Percentiles rank a stretch among this genome's conserved stretches.
These are phyloP conservation scores for Gossypioides kirkii DNA, from an alignment of 345 rosid genomes.

Conservation along the genomic window DNA sequence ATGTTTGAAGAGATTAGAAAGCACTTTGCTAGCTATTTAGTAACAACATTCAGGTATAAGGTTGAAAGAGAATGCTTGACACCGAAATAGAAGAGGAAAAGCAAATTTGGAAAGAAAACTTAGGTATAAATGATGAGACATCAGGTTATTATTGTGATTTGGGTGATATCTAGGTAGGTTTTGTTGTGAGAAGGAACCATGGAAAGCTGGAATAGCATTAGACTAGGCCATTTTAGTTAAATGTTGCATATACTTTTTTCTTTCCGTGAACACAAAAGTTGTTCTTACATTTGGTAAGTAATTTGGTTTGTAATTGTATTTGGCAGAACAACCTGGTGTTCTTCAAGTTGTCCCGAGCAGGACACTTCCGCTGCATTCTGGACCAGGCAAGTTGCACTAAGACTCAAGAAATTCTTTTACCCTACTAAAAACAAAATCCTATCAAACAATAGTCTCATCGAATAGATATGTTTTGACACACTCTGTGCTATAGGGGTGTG, in stretches of 20 bases:
- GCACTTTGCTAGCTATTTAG: neutral
- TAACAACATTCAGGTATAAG: neutral
- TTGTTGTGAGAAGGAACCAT: neutral
- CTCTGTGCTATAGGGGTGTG: neutral
- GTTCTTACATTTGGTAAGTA: neutral
- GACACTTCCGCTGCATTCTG: slow-evolving; percentile 60
- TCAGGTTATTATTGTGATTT: neutral
- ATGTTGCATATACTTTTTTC: neutral
- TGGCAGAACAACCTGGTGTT: slow-evolving; percentile 84
- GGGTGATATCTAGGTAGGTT: neutral
- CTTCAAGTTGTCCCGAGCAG: slow-evolving; percentile 71
- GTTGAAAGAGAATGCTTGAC: neutral
- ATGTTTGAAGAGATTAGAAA: neutral
- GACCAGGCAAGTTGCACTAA: slow-evolving; percentile 34
- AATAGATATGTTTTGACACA: neutral
- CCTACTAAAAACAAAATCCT: neutral
- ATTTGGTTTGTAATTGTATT: neutral
- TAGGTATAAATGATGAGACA: neutral
- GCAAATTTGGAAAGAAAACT: neutral
- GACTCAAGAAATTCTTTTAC: neutral
- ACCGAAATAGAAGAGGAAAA: neutral
- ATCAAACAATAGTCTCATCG: neutral
- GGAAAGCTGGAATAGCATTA: neutral
- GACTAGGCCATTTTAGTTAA: neutral
- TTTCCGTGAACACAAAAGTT: neutral